phyloP scores from a whole-genome alignment of 148 eudicot species.

The Pharnaceum exiguum region DNA sequence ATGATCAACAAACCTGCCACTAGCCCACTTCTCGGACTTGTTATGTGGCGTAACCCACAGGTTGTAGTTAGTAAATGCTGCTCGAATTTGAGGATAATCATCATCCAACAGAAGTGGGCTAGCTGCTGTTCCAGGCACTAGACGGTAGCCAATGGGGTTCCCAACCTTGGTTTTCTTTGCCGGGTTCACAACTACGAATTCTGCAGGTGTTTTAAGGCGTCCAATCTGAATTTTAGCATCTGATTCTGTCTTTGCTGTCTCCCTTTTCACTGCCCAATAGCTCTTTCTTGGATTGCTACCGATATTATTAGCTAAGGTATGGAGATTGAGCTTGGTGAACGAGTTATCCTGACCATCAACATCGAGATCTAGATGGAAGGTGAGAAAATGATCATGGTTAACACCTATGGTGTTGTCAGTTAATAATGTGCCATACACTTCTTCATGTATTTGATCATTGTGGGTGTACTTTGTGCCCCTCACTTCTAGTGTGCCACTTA shows the following conservation, averaged over 20 bases:
- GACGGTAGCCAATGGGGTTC: constrained; percentile 33
- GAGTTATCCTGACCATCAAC: constrained; percentile 43
- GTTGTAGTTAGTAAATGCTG: constrained; percentile 29
- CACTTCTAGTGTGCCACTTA: constrained; percentile 38
- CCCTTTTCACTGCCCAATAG: constrained; percentile 36
- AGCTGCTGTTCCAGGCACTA: constrained; percentile 26
- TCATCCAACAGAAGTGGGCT: constrained; percentile 29
- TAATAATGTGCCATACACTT: constrained; percentile 39
- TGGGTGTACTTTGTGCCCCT: constrained; percentile 38
- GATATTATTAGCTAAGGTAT: constrained; percentile 5
- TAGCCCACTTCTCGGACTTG: constrained; percentile 56
- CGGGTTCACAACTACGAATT: constrained; percentile 37
- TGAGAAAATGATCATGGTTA: constrained; percentile 49
- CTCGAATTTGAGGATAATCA: constrained; percentile 42
- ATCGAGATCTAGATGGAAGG: constrained; percentile 44
- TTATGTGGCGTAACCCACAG: constrained; percentile 55
- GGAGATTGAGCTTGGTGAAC: constrained; percentile 27
- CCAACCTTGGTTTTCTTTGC: constrained; percentile 44
- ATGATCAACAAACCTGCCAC: constrained; percentile 43
- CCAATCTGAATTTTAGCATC: constrained; percentile 32
- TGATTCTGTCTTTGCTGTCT: constrained; percentile 30
- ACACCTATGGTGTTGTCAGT: constrained; percentile 42
- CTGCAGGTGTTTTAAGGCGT: constrained; percentile 11
- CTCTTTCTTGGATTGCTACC: constrained; percentile 32
- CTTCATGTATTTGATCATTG: constrained; percentile 37